Conservation (phyloP, 176 grass and related monocot species). For the bread wheat (Triticum aestivum) region IWGSC_CS_RefSeq_v2.1 NC_057799.1:653789172-653789671, state of each 20-base stretch:
- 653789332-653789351: background rate
- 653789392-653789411: background rate
- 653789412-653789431: background rate
- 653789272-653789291: no score
- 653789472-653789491: background rate
- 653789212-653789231: no score
- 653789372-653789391: background rate
- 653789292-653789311: no score
- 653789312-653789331: background rate
- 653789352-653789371: background rate
- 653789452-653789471: background rate
- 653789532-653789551: background rate
- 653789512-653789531: background rate
- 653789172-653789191: no score
- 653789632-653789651: background rate
- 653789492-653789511: background rate
- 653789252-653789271: no score
- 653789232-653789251: no score
- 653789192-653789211: no score
- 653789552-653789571: background rate
- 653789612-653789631: background rate
- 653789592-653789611: background rate
- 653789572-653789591: background rate
- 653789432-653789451: background rate
- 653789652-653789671: background rate